Conservation (phyloP, 108 stramenopile genomes). For the Skeletonema costatum region DNA sequence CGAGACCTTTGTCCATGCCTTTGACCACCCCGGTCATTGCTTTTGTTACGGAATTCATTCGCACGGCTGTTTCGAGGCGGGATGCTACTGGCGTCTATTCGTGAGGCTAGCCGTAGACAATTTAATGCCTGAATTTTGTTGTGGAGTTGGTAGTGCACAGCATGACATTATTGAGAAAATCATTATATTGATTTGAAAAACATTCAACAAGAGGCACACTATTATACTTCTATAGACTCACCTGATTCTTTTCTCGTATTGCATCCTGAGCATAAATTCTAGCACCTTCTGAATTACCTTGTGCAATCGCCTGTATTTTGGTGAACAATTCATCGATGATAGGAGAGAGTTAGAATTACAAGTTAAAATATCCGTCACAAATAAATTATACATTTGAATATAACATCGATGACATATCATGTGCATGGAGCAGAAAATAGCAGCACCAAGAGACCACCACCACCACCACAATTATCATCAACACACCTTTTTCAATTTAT, state of each 20-base stretch:
- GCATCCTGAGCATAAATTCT: constrained; percentile 98
- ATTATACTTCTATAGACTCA: constrained; percentile 16
- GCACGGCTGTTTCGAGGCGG: constrained; percentile 95
- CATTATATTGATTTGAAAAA: background rate
- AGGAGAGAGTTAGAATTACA: background rate
- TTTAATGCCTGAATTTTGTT: constrained; percentile 64
- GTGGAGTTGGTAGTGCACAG: too few species aligned
- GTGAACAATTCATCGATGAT: background rate
- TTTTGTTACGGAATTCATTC: constrained; percentile 92
- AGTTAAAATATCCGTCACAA: background rate
- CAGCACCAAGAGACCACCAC: background rate
- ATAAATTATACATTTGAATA: too few species aligned
- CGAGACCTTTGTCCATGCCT: constrained; percentile 93
- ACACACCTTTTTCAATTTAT: constrained; percentile 91
- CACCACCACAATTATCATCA: background rate
- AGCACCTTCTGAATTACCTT: constrained; percentile 94
- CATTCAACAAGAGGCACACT: background rate
- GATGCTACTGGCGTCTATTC: constrained; percentile 97
- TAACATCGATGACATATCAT: too few species aligned
- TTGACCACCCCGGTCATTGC: constrained; percentile 92
- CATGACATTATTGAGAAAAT: too few species aligned
- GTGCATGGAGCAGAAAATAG: background rate
- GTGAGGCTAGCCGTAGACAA: constrained; percentile 86
- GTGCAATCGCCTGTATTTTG: constrained; percentile 73
- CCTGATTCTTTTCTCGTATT: constrained; percentile 98